phyloP scores from a whole-genome alignment of 208 protist genomes.

The Acanthamoeba culbertsoni region DNA sequence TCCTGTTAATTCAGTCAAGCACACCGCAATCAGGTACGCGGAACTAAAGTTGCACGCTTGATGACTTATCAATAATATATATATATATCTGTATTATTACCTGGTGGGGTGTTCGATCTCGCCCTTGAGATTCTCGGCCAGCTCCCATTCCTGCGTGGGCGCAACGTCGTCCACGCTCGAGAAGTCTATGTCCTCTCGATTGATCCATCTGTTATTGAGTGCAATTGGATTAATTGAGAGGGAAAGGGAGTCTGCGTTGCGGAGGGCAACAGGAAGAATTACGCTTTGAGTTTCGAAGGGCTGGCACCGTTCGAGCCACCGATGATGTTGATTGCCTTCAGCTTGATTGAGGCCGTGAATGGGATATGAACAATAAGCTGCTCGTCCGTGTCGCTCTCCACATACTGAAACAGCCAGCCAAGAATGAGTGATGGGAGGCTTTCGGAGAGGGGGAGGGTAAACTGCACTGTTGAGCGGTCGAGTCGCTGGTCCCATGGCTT shows the following conservation, averaged over 20 bases:
- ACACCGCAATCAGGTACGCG: neutral
- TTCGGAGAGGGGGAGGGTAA: too few relatives aligned
- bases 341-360: slow-evolving; percentile 63
- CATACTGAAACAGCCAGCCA: neutral
- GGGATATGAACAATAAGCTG: slow-evolving; percentile 74
- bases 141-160: slow-evolving; percentile 69
- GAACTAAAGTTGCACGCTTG: neutral
- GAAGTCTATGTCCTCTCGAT: slow-evolving; percentile 72
- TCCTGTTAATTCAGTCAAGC: neutral
- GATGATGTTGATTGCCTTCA: slow-evolving; percentile 73
- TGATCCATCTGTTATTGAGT: slow-evolving; percentile 53
- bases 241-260: neutral
- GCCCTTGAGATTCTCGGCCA: slow-evolving; percentile 63
- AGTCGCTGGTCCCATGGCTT: slow-evolving; percentile 41
- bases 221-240: neutral
- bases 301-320: slow-evolving; percentile 41
- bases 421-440: neutral
- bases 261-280: neutral
- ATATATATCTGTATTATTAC: too few relatives aligned
- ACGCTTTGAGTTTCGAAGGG: slow-evolving; percentile 67
- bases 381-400: slow-evolving; percentile 68
- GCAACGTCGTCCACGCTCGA: slow-evolving; percentile 43
- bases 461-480: neutral
- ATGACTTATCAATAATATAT: too few relatives aligned
- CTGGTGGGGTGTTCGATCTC: slow-evolving; percentile 63